Evolutionary conservation across 495 filamentous ascomycete species (phyloP).

Genomic region (Ramalina peruviana): DNA sequence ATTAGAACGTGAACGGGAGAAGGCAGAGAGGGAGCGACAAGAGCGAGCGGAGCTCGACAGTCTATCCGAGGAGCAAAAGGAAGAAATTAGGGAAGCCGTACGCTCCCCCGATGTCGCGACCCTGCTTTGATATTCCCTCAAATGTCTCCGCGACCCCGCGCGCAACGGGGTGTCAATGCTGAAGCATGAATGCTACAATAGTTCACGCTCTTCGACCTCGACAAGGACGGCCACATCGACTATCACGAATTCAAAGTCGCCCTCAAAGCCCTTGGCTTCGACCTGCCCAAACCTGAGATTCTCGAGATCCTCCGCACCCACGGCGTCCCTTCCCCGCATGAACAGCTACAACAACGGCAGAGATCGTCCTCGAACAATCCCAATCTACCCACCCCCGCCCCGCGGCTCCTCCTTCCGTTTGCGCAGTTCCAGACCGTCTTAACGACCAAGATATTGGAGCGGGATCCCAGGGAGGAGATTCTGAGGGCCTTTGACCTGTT

Average conservation of each 20-base stretch:
- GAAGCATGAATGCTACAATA: conserved; percentile 20
- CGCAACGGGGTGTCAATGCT: conserved; percentile 3
- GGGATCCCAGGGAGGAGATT: conserved; percentile 87
- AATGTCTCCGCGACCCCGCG: not conserved
- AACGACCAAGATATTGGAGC: conserved; percentile 59
- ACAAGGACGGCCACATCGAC: conserved; percentile 86
- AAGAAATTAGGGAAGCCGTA: conserved; percentile 85
- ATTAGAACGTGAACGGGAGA: conserved; percentile 21
- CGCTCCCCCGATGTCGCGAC: conserved; percentile 16
- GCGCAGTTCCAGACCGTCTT: conserved; percentile 66
- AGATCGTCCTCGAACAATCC: conserved; percentile 7
- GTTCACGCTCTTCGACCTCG: conserved; percentile 95
- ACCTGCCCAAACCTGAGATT: conserved; percentile 70
- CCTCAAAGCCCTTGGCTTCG: conserved; percentile 91
- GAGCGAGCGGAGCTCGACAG: conserved; percentile 33
- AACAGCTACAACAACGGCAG: not conserved
- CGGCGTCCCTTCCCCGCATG: conserved; percentile 39
- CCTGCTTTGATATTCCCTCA: too few species aligned
- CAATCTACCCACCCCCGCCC: conserved; percentile 26
- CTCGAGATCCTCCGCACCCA: conserved; percentile 59
- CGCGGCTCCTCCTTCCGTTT: conserved; percentile 48
- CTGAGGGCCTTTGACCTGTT: conserved; percentile 84
- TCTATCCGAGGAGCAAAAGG: conserved; percentile 67
- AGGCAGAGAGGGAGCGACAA: conserved; percentile 17
- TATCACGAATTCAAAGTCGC: conserved; percentile 98